phyloP scores from a whole-genome alignment of 805 yeast species.

The Sugiyamaella lignohabitans region DNA sequence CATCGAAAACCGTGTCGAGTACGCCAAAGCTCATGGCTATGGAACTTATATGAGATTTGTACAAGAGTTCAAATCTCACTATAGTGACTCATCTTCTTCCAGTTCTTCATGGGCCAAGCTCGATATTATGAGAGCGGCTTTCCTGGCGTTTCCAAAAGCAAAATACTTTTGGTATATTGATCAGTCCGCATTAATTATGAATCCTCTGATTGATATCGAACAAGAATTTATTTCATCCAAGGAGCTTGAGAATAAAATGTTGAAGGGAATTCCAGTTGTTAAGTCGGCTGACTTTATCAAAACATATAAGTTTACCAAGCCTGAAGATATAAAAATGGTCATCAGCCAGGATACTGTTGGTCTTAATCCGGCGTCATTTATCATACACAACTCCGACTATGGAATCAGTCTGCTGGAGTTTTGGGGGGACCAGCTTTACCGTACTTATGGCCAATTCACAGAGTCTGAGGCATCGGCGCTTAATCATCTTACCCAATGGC shows the following conservation, averaged over 20 bases:
- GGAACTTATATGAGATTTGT: slow-evolving; percentile 81
- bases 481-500: slow-evolving; percentile 93
- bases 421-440: slow-evolving; percentile 68
- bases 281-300: slow-evolving; percentile 33
- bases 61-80: slow-evolving; percentile 55
- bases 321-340: slow-evolving; percentile 52
- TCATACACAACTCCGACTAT: slow-evolving; percentile 58
- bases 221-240: slow-evolving; percentile 54
- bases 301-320: slow-evolving; percentile 56
- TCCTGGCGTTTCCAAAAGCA: slow-evolving; percentile 88
- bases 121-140: slow-evolving; percentile 72
- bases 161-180: slow-evolving; percentile 87
- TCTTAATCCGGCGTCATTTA: slow-evolving; percentile 61
- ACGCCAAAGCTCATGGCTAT: slow-evolving; percentile 72
- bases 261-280: slow-evolving; percentile 65
- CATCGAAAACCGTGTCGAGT: slow-evolving; percentile 82
- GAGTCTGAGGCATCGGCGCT: slow-evolving; percentile 48
- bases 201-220: slow-evolving; percentile 53
- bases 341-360: slow-evolving; percentile 64
- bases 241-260: slow-evolving; percentile 55
- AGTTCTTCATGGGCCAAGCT: slow-evolving; percentile 53
- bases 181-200: slow-evolving; percentile 64
- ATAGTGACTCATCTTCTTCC: slow-evolving; percentile 20
- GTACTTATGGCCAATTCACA: slow-evolving; percentile 52
- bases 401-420: slow-evolving; percentile 69